phyloP scores from a whole-genome alignment of 2,329 filamentous ascomycete genomes.

The Diaporthe sp. region DNA sequence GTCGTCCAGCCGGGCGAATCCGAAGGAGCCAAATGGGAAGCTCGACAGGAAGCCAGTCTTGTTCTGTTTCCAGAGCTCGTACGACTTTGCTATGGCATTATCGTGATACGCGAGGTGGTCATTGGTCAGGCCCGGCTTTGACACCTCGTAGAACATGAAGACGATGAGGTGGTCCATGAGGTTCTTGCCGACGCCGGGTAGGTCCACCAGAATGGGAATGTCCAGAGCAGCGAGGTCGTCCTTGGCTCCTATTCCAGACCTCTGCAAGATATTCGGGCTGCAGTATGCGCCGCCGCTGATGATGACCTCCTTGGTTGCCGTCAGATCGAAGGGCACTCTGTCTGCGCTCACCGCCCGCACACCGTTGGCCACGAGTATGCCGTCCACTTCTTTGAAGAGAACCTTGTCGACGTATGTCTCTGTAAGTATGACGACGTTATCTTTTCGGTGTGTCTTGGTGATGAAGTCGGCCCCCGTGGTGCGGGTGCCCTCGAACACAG shows the following conservation, averaged over 20 bases:
- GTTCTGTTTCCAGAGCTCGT: constrained; percentile 16
- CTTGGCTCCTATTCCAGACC: constrained; percentile 48
- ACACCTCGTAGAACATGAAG: constrained; percentile 22
- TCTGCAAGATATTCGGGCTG: constrained; percentile 48
- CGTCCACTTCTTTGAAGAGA: background rate
- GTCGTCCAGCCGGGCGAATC: constrained; percentile 21
- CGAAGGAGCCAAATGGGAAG: constrained; percentile 21
- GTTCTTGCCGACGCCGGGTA: constrained; percentile 45
- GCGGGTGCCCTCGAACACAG: background rate
- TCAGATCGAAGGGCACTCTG: background rate
- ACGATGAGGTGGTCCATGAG: constrained; percentile 46
- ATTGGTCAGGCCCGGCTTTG: constrained; percentile 3
- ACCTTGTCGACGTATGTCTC: constrained; percentile 17
- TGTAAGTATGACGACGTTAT: background rate
- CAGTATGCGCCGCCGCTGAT: constrained; percentile 47
- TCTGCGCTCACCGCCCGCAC: background rate
- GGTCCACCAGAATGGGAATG: constrained; percentile 44
- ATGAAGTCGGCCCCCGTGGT: background rate
- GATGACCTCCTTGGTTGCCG: constrained; percentile 46
- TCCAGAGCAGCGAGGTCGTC: constrained; percentile 39
- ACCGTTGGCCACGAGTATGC: background rate
- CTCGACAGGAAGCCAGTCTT: constrained; percentile 14
- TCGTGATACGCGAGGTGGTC: constrained; percentile 16
- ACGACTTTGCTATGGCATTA: background rate
- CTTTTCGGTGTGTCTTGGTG: background rate